A percentile compares a stretch with the other conserved stretches of the same genome.
Evolutionary conservation across 108 stramenopile genomes (phyloP).

Genomic region (Schizochytrium sp.): DNA sequence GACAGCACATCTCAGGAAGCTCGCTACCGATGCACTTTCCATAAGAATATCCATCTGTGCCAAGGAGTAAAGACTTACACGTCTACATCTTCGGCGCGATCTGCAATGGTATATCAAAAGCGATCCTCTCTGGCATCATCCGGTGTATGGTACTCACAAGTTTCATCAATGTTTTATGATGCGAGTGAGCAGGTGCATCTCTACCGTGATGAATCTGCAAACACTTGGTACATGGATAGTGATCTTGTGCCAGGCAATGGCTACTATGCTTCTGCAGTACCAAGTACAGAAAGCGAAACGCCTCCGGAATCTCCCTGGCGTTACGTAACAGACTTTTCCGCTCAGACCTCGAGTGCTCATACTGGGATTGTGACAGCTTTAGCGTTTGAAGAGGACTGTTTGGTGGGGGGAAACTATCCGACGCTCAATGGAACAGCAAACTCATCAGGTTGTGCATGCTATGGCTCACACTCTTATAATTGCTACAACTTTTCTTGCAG

Average conservation of each 20-base stretch:
- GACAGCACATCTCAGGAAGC: background rate
- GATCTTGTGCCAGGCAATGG: slow-evolving; percentile 28
- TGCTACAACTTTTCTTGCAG: slow-evolving; percentile 52
- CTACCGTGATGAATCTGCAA: slow-evolving; percentile 21
- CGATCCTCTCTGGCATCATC: too few relatives aligned
- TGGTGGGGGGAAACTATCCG: slow-evolving; percentile 27
- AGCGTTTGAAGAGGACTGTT: slow-evolving; percentile 15
- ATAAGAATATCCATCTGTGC: slow-evolving; percentile 31
- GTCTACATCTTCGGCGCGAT: background rate
- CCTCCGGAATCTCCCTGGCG: slow-evolving; percentile 25
- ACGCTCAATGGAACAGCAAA: slow-evolving; percentile 23
- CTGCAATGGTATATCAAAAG: background rate
- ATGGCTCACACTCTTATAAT: background rate
- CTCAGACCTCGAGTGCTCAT: background rate
- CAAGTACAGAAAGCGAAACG: background rate
- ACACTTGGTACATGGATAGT: slow-evolving; percentile 54
- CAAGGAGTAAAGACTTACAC: background rate
- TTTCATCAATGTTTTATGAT: slow-evolving; percentile 32
- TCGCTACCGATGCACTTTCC: slow-evolving; percentile 18
- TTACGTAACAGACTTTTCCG: background rate
- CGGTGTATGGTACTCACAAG: slow-evolving; percentile 37
- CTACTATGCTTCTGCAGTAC: background rate
- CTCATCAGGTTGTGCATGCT: background rate
- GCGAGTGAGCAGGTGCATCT: slow-evolving; percentile 32
- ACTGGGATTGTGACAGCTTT: background rate